Conservation (phyloP, 73 alveolate species). For the Paramecium sexaurelia region DNA sequence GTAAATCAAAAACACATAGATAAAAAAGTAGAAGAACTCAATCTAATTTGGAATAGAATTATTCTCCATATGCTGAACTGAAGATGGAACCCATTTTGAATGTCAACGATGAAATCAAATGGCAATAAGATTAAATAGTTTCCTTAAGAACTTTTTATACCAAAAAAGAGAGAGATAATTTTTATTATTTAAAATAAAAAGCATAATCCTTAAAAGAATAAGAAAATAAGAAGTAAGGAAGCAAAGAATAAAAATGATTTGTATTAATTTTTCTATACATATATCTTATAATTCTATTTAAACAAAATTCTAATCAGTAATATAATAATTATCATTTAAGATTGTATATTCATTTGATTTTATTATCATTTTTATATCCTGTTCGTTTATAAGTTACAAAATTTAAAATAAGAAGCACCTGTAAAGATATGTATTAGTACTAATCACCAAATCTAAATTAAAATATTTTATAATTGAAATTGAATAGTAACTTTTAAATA, state of each 20-base stretch:
- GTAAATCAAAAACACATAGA: not conserved
- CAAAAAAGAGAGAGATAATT: not conserved
- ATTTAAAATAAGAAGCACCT: no score
- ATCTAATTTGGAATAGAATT: not conserved
- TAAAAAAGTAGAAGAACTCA: not conserved
- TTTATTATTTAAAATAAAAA: not conserved
- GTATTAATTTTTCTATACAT: not conserved
- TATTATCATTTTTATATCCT: no score
- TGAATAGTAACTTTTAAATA: no score
- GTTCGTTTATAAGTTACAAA: no score
- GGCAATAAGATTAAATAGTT: not conserved
- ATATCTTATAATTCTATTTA: no score
- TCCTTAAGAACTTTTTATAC: not conserved
- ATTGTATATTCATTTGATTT: no score
- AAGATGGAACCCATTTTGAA: not conserved
- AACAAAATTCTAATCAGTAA: no score
- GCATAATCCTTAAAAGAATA: not conserved
- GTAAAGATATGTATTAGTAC: no score
- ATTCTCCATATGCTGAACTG: not conserved
- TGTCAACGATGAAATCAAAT: not conserved
- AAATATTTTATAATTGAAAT: no score
- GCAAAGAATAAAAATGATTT: not conserved
- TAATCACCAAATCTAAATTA: no score
- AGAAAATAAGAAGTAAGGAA: not conserved
- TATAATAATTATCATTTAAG: no score